Evolutionary conservation across 2,329 filamentous ascomycete genomes (phyloP).

Genomic region (Alternaria hordeiaustralica): DNA sequence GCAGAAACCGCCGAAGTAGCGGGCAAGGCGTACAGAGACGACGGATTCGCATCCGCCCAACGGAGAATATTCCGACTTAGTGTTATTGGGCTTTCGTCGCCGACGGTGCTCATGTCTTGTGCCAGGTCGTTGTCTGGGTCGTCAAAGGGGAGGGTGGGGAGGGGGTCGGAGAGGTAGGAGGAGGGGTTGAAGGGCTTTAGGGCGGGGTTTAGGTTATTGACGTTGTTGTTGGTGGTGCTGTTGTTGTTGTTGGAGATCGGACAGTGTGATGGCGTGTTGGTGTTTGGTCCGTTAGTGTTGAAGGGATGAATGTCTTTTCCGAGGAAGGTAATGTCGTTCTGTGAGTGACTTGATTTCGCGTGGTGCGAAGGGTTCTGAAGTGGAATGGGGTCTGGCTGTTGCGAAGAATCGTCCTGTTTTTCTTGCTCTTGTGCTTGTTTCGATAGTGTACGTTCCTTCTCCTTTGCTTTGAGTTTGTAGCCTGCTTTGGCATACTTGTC

Average conservation of each 20-base stretch:
- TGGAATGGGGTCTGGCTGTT: too few species aligned
- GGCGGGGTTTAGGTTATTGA: background rate
- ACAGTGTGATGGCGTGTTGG: background rate
- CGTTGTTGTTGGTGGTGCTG: background rate
- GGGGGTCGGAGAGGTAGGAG: slow-evolving; percentile 10
- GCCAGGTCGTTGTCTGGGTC: slow-evolving; percentile 15
- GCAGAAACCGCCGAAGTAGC: background rate
- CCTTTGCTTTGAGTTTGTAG: slow-evolving; percentile 48
- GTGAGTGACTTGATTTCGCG: background rate
- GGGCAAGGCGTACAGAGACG: slow-evolving; percentile 7
- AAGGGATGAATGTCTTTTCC: background rate
- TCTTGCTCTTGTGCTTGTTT: background rate
- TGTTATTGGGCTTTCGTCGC: slow-evolving; percentile 37
- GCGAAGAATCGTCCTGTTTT: background rate
- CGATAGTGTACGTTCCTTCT: slow-evolving; percentile 22
- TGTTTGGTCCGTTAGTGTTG: background rate
- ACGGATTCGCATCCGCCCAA: slow-evolving; percentile 46
- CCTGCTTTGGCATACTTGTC: slow-evolving; percentile 61
- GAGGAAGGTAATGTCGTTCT: background rate
- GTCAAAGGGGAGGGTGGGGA: slow-evolving; percentile 10
- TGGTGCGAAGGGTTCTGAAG: background rate
- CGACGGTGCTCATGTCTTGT: slow-evolving; percentile 26
- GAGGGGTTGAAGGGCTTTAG: slow-evolving; percentile 10
- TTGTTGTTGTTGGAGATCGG: background rate
- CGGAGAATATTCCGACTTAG: slow-evolving; percentile 49